phyloP scores from a whole-genome alignment of 1,139 yeast genomes.

The Sugiyamaella grinbergsii region DNA sequence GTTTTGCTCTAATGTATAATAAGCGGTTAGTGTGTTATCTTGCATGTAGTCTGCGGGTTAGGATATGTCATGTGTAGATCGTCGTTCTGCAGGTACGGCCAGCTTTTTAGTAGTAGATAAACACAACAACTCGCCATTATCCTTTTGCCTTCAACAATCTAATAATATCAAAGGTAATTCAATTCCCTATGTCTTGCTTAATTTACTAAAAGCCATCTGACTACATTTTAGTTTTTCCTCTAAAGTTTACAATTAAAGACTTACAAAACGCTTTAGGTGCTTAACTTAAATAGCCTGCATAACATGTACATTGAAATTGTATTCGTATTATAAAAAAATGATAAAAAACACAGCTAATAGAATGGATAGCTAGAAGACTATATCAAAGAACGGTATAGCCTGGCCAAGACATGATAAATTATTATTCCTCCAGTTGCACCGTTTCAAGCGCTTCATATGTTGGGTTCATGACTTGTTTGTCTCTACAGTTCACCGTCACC shows the following conservation, averaged over 20 bases:
- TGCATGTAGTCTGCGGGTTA: slow-evolving; percentile 2
- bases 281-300: slow-evolving; percentile 9
- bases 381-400: not conserved
- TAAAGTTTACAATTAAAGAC: no score
- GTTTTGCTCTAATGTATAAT: not conserved
- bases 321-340: not conserved
- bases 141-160: no score
- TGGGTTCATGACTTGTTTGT: no score
- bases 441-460: no score
- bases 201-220: no score
- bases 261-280: no score
- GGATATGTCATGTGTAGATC: not conserved
- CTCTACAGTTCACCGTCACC: not conserved
- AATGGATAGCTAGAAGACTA: not conserved
- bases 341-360: not conserved
- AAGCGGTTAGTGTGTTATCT: not conserved
- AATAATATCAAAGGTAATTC: no score
- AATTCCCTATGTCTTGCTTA: no score
- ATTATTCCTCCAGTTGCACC: not conserved
- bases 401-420: not conserved
- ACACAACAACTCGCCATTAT: no score
- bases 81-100: no score
- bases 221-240: no score
- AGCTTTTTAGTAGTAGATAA: no score
- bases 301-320: not conserved